These are phyloP conservation scores for Intubia oerlemansii DNA, from an alignment of 2,329 filamentous ascomycete species.

Conservation along the genomic window DNA sequence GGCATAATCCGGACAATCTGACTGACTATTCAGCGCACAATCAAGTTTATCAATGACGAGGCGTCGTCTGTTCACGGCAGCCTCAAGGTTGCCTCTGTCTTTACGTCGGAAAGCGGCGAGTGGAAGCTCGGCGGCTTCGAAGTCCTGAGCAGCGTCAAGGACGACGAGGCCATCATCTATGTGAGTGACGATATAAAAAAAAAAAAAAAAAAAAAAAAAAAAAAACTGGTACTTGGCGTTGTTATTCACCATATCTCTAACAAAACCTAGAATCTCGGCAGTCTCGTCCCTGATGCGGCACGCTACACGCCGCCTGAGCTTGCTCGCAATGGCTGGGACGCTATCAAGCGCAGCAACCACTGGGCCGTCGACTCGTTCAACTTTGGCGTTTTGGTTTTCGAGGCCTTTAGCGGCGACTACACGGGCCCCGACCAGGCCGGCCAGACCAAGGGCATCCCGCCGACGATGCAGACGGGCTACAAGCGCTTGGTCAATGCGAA, in stretches of 20 bases:
- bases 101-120: slow-evolving; percentile 87
- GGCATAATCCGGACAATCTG: too few species aligned
- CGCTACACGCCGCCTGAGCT: slow-evolving; percentile 79
- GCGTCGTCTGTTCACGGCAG: slow-evolving; percentile 80
- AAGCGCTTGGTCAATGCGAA: slow-evolving; percentile 75
- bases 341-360: slow-evolving; percentile 63
- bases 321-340: slow-evolving; percentile 72
- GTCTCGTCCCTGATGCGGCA: slow-evolving; percentile 63
- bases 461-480: slow-evolving; percentile 77
- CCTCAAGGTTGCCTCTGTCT: slow-evolving; percentile 68
- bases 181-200: too few species aligned
- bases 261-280: slow-evolving; percentile 50
- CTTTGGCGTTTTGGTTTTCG: slow-evolving; percentile 65
- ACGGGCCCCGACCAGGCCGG: slow-evolving; percentile 56
- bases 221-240: too few species aligned
- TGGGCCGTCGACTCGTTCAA: slow-evolving; percentile 74
- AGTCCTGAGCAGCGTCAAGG: slow-evolving; percentile 81
- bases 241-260: neutral
- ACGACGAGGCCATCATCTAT: slow-evolving; percentile 85
- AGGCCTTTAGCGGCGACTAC: slow-evolving; percentile 80
- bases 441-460: slow-evolving; percentile 69
- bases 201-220: too few species aligned
- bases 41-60: slow-evolving; percentile 93
- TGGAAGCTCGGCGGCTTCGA: slow-evolving; percentile 96
- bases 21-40: slow-evolving; percentile 39